A percentile compares a stretch with the other conserved stretches of the same genome.
These are phyloP conservation scores for Exutisphaerella laricina DNA, from an alignment of 2,329 filamentous ascomycete genomes.

Conservation along the genomic window DNA sequence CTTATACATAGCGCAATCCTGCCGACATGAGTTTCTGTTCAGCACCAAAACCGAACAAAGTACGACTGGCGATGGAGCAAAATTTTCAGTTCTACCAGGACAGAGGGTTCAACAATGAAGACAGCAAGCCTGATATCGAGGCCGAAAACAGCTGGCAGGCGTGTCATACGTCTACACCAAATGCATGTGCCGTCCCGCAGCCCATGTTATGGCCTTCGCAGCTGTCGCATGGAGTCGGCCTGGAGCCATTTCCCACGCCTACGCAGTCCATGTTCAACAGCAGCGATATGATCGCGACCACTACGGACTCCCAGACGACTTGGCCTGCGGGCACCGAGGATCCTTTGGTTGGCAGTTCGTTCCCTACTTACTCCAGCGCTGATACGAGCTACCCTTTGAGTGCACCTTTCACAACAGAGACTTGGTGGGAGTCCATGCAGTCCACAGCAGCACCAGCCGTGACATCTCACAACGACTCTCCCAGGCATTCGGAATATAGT, in stretches of 20 bases:
- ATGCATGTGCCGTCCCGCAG: conserved; percentile 13
- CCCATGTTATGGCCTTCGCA: conserved; percentile 16
- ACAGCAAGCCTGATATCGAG: conserved; percentile 5
- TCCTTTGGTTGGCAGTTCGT: neutral
- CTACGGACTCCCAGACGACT: too few relatives aligned
- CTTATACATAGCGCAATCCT: too few relatives aligned
- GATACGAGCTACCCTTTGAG: conserved; percentile 18
- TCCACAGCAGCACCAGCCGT: neutral
- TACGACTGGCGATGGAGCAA: conserved; percentile 10
- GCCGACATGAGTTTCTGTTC: conserved; percentile 19
- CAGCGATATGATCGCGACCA: too few relatives aligned
- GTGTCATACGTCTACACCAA: conserved; percentile 7
- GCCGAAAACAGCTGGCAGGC: conserved; percentile 4
- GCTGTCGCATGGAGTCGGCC: conserved; percentile 4
- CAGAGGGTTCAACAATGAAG: neutral
- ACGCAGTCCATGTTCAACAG: conserved; percentile 15
- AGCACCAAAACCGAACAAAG: conserved; percentile 10
- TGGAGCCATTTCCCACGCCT: conserved; percentile 15
- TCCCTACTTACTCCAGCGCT: conserved; percentile 1
- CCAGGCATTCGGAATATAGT: conserved; percentile 23
- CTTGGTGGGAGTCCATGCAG: conserved; percentile 19
- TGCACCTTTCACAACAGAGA: conserved; percentile 10
- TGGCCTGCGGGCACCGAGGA: conserved; percentile 3
- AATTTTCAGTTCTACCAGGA: conserved; percentile 11
- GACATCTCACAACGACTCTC: conserved; percentile 15